Base-by-base conservation (phyloP, 2,329 filamentous ascomycete genomes). In the Colletotrichum truncatum region DNA sequence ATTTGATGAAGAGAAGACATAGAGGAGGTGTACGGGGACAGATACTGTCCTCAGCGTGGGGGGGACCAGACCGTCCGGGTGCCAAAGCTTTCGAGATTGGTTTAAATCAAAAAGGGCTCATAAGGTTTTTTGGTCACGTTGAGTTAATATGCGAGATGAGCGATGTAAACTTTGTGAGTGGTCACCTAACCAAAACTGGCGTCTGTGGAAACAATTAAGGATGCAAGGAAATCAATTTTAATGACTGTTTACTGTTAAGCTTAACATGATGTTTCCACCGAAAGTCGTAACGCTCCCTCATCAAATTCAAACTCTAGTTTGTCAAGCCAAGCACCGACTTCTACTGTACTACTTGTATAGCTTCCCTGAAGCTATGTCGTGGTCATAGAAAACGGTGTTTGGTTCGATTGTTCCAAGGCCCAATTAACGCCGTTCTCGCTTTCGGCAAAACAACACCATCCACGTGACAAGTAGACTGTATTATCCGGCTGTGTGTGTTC, bases 401-500 rank as follows among this genome's bases (percentile, higher is more conserved):
- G n/a, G n/a, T n/a, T n/a, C n/a, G n/a, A n/a, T n/a, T n/a, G n/a
- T n/a, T n/a, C n/a, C n/a, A n/a, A n/a, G n/a, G n/a, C 36, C 51
- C 51, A 54, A 54, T 38, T 25, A 54, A 25, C 51, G n/a, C 14
- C 14, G 14, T 21, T 26, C 25, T 54, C 51, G 34, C 25, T 39
- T 21, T 28, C 7, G 10, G 36, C 25, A 23, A 34, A 25, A 28
- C 34, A 28, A 16, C 36, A 10, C 14, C 36, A 21, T 41, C 51
- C 25, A 54, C 51, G 39, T 54, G 11, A n/a, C n/a, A n/a, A 32
- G 23, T 16, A 16, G 12, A 8, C 14, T 41, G 7, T 25, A 6
- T 51, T 7, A 30, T 36, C 54, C 25, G 63, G 63, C 63, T 62
- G 63, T 63, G 63, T 63, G 63, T 66, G 63, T 66, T 66, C 57